Evolutionary conservation across 192 early-diverging fungal species (phyloP).

Genomic region (Backusella westeae): DNA sequence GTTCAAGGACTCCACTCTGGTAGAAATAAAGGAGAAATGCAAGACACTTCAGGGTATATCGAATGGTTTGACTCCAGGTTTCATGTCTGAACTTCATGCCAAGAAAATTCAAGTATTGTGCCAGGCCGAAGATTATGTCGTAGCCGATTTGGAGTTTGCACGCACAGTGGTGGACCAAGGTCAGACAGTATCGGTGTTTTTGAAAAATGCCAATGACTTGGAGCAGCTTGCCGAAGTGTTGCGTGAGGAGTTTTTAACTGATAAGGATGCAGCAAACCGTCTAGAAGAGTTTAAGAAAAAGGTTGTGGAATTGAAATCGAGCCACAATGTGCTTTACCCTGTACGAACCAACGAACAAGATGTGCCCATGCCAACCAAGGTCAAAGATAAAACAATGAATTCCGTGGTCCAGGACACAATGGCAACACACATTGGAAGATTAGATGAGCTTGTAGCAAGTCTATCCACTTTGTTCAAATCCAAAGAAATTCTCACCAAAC

Average conservation of each 20-base stretch:
- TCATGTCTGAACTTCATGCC: constrained; percentile 12
- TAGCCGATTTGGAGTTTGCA: background rate
- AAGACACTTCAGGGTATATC: background rate
- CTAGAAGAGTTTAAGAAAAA: background rate
- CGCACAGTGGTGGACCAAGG: constrained; percentile 13
- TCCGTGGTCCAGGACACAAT: constrained; percentile 5
- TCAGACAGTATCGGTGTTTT: constrained; percentile 4
- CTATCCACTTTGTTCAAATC: constrained; percentile 5
- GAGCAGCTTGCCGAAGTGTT: constrained; percentile 13
- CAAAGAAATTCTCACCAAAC: constrained; percentile 9
- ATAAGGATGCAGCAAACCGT: background rate
- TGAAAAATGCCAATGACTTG: background rate
- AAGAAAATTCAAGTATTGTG: constrained; percentile 10
- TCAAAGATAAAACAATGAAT: constrained; percentile 15
- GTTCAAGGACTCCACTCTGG: background rate
- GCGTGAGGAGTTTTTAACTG: constrained; percentile 7
- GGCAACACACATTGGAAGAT: background rate
- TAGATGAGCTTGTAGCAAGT: constrained; percentile 10
- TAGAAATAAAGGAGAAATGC: background rate
- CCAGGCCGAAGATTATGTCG: background rate
- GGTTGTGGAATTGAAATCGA: background rate
- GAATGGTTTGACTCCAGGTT: background rate
- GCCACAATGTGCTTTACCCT: background rate
- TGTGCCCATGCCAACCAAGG: constrained; percentile 7
- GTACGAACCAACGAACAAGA: background rate